phyloP scores from a whole-genome alignment of 176 grass and related monocot genomes.

The Secale cereale region DNA sequence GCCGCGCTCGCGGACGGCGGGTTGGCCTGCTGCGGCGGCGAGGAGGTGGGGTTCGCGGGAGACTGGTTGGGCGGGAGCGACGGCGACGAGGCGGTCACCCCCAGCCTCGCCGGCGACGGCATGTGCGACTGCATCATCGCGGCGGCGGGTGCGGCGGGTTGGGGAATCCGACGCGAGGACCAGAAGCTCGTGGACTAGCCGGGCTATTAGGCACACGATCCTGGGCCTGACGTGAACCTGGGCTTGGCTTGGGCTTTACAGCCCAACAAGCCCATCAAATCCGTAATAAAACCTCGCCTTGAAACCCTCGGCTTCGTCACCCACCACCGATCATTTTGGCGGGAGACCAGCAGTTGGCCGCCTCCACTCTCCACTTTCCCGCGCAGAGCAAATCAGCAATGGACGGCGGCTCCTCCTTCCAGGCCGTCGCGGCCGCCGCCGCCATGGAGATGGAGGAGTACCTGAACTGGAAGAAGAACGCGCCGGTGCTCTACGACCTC shows the following conservation, averaged over 20 bases:
- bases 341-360: conserved; percentile 31
- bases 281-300: not conserved
- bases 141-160: not conserved
- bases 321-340: conserved; percentile 2
- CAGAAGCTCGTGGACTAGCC: not conserved
- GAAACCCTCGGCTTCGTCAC: not conserved
- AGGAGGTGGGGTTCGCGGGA: conserved; percentile 32
- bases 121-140: conserved; percentile 69
- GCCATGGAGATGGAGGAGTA: conserved; percentile 54
- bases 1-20: conserved; percentile 17
- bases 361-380: conserved; percentile 30
- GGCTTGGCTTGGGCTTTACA: no score
- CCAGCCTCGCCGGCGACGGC: conserved; percentile 75
- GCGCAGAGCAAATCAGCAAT: conserved; percentile 28
- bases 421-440: not conserved
- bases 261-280: not conserved
- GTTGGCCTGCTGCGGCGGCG: conserved; percentile 37
- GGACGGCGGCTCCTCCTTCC: conserved; percentile 42
- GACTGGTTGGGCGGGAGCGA: conserved; percentile 36
- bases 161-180: not conserved
- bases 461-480: conserved; percentile 93
- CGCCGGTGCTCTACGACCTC: conserved; percentile 86
- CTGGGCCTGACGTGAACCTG: not conserved
- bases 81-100: conserved; percentile 58
- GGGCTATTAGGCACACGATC: not conserved